These are phyloP conservation scores for Suhomyces prunicola DNA, from an alignment of 805 yeast species.

Conservation along the genomic window DNA sequence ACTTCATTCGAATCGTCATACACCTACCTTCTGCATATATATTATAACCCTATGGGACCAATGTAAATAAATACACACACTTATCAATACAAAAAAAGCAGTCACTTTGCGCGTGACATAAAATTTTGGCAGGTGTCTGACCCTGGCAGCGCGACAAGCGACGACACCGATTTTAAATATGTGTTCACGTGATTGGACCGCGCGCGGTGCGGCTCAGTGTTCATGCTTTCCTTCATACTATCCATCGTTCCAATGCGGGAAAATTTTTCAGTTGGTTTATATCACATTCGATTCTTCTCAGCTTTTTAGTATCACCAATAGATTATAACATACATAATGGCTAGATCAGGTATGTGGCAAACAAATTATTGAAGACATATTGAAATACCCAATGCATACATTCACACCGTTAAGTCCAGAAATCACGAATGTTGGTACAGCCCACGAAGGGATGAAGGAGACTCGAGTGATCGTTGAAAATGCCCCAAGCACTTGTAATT, in stretches of 20 bases:
- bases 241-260: constrained; percentile 4
- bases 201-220: constrained; percentile 2
- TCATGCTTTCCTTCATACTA: background rate
- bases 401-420: background rate
- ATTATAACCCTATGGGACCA: background rate
- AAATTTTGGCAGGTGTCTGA: background rate
- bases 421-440: background rate
- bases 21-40: constrained; percentile 1
- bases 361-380: background rate
- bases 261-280: constrained; percentile 5
- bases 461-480: background rate
- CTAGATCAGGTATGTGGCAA: constrained; percentile 61
- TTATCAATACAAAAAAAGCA: constrained; percentile 7
- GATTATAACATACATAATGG: constrained; percentile 37
- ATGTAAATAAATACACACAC: background rate
- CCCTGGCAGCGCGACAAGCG: background rate
- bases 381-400: background rate
- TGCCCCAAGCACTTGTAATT: background rate
- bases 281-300: constrained; percentile 3
- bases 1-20: background rate
- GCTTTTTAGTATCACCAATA: constrained; percentile 6
- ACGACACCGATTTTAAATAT: background rate
- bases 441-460: background rate
- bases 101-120: constrained; percentile 12
- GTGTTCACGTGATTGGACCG: background rate